phyloP scores from a whole-genome alignment of 495 filamentous ascomycete species.

The Penicillium egyptiacum region DNA sequence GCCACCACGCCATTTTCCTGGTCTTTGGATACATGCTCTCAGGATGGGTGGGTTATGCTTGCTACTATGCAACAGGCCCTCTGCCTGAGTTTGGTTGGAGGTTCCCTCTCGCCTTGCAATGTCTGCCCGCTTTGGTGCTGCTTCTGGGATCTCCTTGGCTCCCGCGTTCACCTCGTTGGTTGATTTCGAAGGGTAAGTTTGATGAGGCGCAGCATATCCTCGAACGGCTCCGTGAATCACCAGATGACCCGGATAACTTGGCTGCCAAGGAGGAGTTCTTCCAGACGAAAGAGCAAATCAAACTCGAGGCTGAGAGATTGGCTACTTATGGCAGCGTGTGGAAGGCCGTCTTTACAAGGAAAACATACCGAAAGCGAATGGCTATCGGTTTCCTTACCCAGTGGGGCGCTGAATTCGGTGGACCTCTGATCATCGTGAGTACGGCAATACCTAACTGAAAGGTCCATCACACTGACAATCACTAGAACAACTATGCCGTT shows the following conservation, averaged over 20 bases:
- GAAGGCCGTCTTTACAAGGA: constrained; percentile 41
- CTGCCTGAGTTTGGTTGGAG: constrained; percentile 45
- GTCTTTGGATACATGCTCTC: constrained; percentile 46
- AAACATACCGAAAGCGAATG: constrained; percentile 45
- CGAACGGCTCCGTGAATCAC: constrained; percentile 29
- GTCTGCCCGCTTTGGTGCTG: constrained; percentile 40
- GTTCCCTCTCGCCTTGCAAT: constrained; percentile 47
- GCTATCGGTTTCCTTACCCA: constrained; percentile 43
- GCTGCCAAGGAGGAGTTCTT: constrained; percentile 40
- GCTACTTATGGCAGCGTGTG: constrained; percentile 29
- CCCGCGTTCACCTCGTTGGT: constrained; percentile 48
- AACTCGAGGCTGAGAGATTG: constrained; percentile 35
- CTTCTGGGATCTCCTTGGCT: constrained; percentile 40
- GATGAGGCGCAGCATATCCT: constrained; percentile 41
- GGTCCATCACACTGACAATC: constrained; percentile 9
- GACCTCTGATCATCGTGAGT: constrained; percentile 40
- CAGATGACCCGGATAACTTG: constrained; percentile 35
- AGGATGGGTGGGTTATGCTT: constrained; percentile 46
- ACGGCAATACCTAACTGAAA: not conserved
- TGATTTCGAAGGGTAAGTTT: constrained; percentile 40
- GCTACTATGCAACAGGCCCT: constrained; percentile 38
- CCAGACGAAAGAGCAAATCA: constrained; percentile 42
- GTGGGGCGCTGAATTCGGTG: constrained; percentile 41
- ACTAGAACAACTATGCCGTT: constrained; percentile 49
- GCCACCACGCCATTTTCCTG: constrained; percentile 41